phyloP scores from a whole-genome alignment of 345 rosid species.

The Salix caprea region DNA sequence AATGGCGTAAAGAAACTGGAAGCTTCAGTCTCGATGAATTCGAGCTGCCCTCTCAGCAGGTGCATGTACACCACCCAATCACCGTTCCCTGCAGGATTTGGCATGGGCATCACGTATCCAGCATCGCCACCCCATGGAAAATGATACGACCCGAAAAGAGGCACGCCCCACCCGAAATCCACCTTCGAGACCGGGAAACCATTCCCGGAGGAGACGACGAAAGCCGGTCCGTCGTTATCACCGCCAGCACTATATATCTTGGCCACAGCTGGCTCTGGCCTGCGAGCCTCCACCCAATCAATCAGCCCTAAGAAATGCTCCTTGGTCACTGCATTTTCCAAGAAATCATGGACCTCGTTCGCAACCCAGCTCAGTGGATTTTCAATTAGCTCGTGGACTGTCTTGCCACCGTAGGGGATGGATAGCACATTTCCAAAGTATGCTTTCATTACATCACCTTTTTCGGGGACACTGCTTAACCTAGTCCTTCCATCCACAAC shows the following conservation, averaged over 20 bases:
- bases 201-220: conserved; percentile 76
- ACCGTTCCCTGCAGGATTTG: conserved; percentile 39
- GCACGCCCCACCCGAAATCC: conserved; percentile 61
- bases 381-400: conserved; percentile 29
- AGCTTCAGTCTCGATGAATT: conserved; percentile 33
- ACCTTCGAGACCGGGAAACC: conserved; percentile 43
- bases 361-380: conserved; percentile 55
- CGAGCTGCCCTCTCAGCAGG: conserved; percentile 26
- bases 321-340: conserved; percentile 34
- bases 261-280: conserved; percentile 48
- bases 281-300: conserved; percentile 71
- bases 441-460: conserved; percentile 16
- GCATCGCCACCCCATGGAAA: conserved; percentile 49
- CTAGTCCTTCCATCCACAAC: conserved; percentile 67
- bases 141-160: conserved; percentile 53
- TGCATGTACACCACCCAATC: conserved; percentile 66
- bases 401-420: conserved; percentile 46
- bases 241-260: conserved; percentile 44
- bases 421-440: conserved; percentile 73
- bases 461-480: conserved; percentile 17
- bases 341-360: conserved; percentile 44
- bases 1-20: conserved; percentile 31
- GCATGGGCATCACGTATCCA: conserved; percentile 74
- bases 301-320: conserved; percentile 70
- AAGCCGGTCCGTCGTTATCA: conserved; percentile 43